Base-by-base conservation (phyloP, 441 rosid species). In the California macrophylla region DNA sequence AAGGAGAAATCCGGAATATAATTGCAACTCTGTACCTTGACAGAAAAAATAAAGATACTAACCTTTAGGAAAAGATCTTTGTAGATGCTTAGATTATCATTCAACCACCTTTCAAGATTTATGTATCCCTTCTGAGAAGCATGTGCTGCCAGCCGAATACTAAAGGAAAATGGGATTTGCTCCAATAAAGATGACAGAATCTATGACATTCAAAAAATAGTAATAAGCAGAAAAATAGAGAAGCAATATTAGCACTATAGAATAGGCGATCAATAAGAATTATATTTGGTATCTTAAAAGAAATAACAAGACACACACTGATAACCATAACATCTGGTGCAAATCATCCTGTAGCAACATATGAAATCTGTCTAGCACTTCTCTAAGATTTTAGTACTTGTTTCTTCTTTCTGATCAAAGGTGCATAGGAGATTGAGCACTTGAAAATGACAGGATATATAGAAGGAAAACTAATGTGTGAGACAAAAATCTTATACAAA, bases 31-130 rank as follows among this genome's bases (percentile, higher is more conserved):
- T 15, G 66, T 15, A 62, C 21, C 10, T 29, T 20, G 28, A 20
- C 21, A 64, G 20, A 63, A 63, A 30, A 34, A 18, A 34, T 64
- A n/a, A 32, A 21, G 67, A 32, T 64, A 36, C 67, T n/a, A 36
- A 95, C 99, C 97, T 88, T 93, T 32, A 88, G 86, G 83, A 92
- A 92, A 68, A 76, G 70, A 76, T 87, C 95, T 79, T 87, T 95
- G 77, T 83, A 82, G 67, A 77, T 71, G 76, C 73, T 74, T 68
- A 91, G 75, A 80, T 85, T 82, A 82, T 68, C 77, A 77, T 75
- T 78, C 83, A 92, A 84, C 95, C 99, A 95, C 76, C 81, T 85
- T 75, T 95, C 99, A 74, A 95, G 84, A 81, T 92, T 97, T 70
- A 88, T 54, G 73, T 80, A 77, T 45, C 87, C 98, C 79, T 85